These are phyloP conservation scores for Rutstroemia sp. DNA, from an alignment of 2,329 filamentous ascomycete species.

Conservation along the genomic window DNA sequence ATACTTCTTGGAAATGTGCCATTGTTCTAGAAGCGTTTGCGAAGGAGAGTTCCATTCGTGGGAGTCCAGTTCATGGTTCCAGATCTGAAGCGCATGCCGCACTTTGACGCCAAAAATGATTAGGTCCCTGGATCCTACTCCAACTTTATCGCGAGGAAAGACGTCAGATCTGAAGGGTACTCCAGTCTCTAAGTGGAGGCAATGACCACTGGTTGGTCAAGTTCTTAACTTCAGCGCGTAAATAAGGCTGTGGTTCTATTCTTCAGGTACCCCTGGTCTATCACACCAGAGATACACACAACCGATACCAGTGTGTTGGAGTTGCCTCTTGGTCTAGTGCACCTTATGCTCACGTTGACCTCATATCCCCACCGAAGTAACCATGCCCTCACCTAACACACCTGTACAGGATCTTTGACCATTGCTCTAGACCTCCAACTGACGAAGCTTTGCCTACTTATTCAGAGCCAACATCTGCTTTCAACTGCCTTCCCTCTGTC, in stretches of 20 bases:
- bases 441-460: not conserved
- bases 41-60: too few species aligned
- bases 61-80: too few species aligned
- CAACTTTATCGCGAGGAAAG: not conserved
- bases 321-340: not conserved
- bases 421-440: conserved; percentile 1
- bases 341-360: not conserved
- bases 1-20: too few species aligned
- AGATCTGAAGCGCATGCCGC: too few species aligned
- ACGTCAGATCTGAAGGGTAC: not conserved
- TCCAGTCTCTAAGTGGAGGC: not conserved
- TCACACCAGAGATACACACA: not conserved
- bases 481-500: not conserved
- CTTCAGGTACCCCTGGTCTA: not conserved
- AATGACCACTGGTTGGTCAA: not conserved
- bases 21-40: too few species aligned
- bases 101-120: too few species aligned
- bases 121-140: not conserved
- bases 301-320: not conserved
- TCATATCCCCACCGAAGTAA: not conserved
- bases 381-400: not conserved
- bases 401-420: not conserved
- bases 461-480: not conserved
- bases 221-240: not conserved
- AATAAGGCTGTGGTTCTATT: conserved; percentile 1